Evolutionary conservation across 164 flowering plant genomes (phyloP), one percentile per base, ranked within the genome.

Genomic region (Litsea cubeba): DNA sequence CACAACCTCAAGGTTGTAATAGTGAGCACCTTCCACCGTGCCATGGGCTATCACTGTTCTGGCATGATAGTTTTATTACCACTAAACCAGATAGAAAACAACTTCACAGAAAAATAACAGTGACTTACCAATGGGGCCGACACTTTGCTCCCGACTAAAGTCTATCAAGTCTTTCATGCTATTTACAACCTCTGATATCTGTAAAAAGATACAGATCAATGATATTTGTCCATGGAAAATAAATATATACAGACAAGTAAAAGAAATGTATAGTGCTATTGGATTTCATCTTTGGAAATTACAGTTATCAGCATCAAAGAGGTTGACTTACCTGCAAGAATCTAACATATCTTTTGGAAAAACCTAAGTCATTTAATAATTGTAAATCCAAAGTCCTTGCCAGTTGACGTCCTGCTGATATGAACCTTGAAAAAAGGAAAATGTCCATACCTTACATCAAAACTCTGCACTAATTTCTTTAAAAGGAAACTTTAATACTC

Each of bases 161-260:
- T 87, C 96, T 66, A 92, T 91, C 83, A 96, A 79, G 80, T 92
- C 98, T 81, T 90, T 91, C 99, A 94, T 92, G 82, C 94, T 90
- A 78, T 84, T 91, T 68, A 92, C 98, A 72, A 96, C 98, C 78
- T 96, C 99, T 35, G 99, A 82, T 72, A 94, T 96, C 99, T 96
- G 87, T 63, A 72, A n/a, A 71, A n/a, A 17, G 28, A 40, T 15
- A 68, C 3, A 46, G 14, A 71, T 57, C 75, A 75, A 51, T 35
- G 2, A 35, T 40, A 64, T 7, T 40, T 7, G 46, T 40, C 46
- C 46, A 40, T 40, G 46, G 46, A 40, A 8, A 7, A 5, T 40
- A 40, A 40, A 40, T 40, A 40, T 40, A 40, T 40, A 40, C 46
- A 40, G 46, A 40, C 8, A 40, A 40, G 46, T 40, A 40, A 40